Base-by-base conservation (phyloP, 2,329 filamentous ascomycete genomes). In the Fusarium buharicum region DNA sequence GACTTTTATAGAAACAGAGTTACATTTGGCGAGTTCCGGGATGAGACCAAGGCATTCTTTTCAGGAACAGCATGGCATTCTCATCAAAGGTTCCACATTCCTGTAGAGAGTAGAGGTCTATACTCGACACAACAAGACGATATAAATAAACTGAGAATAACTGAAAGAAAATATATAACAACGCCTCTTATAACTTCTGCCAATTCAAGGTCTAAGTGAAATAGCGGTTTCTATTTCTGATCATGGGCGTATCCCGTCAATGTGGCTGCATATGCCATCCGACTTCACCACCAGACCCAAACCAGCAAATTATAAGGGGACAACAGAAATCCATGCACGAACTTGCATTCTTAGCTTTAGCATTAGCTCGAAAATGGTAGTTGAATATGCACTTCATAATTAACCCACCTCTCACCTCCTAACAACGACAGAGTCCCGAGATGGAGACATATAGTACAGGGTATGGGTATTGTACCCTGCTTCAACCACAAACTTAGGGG, bases 221-320 rank as follows among this genome's bases (percentile, higher is more conserved):
- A 60, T 51, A 39, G 39, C 11, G 22, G 64, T 56, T 64, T 61
- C 67, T 69, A 67, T 67, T 66, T 65, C 41, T 62, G 36, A 65
- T 33, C 47, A 48, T 33, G 43, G 27, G 17, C 20, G 44, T 30
- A 45, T 30, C 52, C 51, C 30, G 44, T 55, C 34, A 33, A 63
- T 17, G 51, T 39, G 39, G 22, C 55, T 63, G 50, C 52, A 54
- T 50, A 18, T 39, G 31, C 34, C 36, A 48, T 50, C 38, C n/a
- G 13, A 33, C 34, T 9, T 31, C 5, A 4, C 44, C 8, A 40
- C 31, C 8, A 28, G 12, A 33, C 30, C 37, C 12, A 18, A 40
- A 7, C 8, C 22, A 40, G 38, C 11, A n/a, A 18, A 27, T 47
- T 22, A 33, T 17, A 6, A 20, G 22, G 24, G 22, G 16, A 49